A percentile compares a stretch with the other conserved stretches of the same genome.
Evolutionary conservation across 495 filamentous ascomycete species (phyloP).

Genomic region (Aspergillus heteromorphus): DNA sequence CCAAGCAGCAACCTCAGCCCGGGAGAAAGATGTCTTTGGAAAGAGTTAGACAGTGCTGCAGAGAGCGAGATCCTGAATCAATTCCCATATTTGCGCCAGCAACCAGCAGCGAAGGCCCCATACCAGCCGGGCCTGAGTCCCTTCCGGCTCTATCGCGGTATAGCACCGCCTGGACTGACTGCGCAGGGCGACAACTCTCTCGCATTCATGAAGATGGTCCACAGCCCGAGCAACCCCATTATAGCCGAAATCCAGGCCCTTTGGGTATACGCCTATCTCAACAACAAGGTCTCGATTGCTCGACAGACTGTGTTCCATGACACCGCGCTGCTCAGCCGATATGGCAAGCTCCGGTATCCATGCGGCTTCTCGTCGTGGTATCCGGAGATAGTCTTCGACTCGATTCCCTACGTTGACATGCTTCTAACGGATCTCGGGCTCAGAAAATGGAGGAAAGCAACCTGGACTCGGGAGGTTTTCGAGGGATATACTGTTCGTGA

Average conservation of each 20-base stretch:
- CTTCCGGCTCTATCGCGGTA: conserved; percentile 58
- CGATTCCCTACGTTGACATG: conserved; percentile 67
- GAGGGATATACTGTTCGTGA: not conserved
- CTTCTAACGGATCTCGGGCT: conserved; percentile 63
- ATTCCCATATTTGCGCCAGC: conserved; percentile 56
- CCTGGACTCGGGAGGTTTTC: not conserved
- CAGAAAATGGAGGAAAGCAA: not conserved
- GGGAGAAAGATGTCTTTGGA: conserved; percentile 10
- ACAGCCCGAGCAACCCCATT: conserved; percentile 52
- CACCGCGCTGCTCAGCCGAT: conserved; percentile 57
- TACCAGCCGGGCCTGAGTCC: conserved; percentile 28
- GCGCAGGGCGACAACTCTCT: conserved; percentile 53
- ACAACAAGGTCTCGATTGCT: conserved; percentile 29
- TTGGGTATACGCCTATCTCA: conserved; percentile 63
- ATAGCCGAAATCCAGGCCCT: conserved; percentile 61
- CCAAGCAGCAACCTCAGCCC: conserved; percentile 21
- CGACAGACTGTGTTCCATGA: conserved; percentile 38
- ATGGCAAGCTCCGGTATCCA: conserved; percentile 61
- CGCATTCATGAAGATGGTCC: conserved; percentile 58
- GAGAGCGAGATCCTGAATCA: conserved; percentile 60
- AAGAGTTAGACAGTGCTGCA: conserved; percentile 27
- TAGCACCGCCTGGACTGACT: conserved; percentile 53
- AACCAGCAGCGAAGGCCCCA: conserved; percentile 30
- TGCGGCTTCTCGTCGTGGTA: conserved; percentile 54
- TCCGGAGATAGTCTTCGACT: conserved; percentile 69